Conservation (phyloP, 2,329 filamentous ascomycete species). For the Graphilbum sp. region DNA sequence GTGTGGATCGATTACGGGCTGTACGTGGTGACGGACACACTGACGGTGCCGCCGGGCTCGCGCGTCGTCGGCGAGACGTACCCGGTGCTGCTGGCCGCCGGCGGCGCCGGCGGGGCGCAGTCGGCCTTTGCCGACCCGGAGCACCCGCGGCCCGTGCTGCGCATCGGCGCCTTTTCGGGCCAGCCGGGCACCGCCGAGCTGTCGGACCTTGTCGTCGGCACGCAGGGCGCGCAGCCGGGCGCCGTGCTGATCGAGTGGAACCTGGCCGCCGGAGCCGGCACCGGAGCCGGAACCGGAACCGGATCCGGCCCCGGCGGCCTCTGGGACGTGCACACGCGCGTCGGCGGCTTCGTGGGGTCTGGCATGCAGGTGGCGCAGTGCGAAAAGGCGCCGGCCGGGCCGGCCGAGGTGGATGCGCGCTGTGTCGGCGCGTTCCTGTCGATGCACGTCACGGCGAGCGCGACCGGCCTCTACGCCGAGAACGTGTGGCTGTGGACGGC, state of each 20-base stretch:
- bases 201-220: conserved; percentile 56
- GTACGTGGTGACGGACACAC: conserved; percentile 32
- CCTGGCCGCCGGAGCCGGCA: too few relatives aligned
- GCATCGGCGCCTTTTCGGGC: conserved; percentile 38
- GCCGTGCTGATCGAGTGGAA: conserved; percentile 62
- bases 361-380: conserved; percentile 47
- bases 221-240: conserved; percentile 47
- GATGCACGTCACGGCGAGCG: conserved; percentile 24
- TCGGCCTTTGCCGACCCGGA: conserved; percentile 40
- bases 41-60: conserved; percentile 27
- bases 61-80: conserved; percentile 43
- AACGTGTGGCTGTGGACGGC: conserved; percentile 50
- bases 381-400: conserved; percentile 22
- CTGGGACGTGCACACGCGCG: conserved; percentile 60
- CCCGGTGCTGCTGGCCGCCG: conserved; percentile 4
- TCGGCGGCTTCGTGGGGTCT: conserved; percentile 52
- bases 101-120: too few relatives aligned
- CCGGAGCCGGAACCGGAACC: too few relatives aligned
- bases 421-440: conserved; percentile 40
- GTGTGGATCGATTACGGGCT: conserved; percentile 40
- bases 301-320: conserved; percentile 25
- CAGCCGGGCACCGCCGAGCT: conserved; percentile 50
- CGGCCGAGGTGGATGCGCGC: conserved; percentile 22
- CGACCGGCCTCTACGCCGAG: conserved; percentile 28
- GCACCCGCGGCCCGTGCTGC: conserved; percentile 46